Base-by-base conservation (phyloP, 2,329 filamentous ascomycete genomes). In the Pyrenochaeta sp. region DNA sequence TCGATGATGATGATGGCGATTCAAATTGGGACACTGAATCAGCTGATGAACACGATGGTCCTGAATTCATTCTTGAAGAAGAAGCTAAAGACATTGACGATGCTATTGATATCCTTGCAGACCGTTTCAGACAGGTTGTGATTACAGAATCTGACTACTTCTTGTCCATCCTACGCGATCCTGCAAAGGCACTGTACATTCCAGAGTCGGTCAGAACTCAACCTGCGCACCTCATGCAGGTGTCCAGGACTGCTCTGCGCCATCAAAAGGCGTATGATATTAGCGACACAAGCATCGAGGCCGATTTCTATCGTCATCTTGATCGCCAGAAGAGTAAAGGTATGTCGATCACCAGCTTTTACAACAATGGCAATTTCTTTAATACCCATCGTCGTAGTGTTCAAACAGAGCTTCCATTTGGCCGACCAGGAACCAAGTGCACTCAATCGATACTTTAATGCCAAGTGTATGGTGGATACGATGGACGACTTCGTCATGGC, bases 361-460 rank as follows among this genome's bases (percentile, higher is more conserved):
- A 27, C 20, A 17, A 40, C n/a, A 14, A 3, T 27, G 32, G 39
- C 47, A n/a, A n/a, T n/a, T n/a, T n/a, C n/a, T n/a, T 45, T 20
- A 27, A 11, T 31, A 14, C 17, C 45, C 39, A 47, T 21, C 17
- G 21, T 47, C 20, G n/a, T 15, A 75, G 67, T 67, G 7, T 78
- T 80, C 64, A 79, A 82, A 45, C 68, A 79, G 41, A 68, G 71
- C 23, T 82, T 79, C 68, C 80, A 82, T 50, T 66, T 72, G 4
- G 79, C 72, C 4, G 80, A 82, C 40, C 59, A 80, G 1, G 76
- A 79, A 42, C 75, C 77, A 0, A 69, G 75, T 3, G 74, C 75
- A 0, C 71, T 73, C 21, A 65, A 71, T 37, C 72, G 68, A 45
- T 80, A 78, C 55, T 42, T 67, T 1, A 75, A 80, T 45, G 70